phyloP scores from a whole-genome alignment of 345 rosid species.

The Combretum micranthum region DNA sequence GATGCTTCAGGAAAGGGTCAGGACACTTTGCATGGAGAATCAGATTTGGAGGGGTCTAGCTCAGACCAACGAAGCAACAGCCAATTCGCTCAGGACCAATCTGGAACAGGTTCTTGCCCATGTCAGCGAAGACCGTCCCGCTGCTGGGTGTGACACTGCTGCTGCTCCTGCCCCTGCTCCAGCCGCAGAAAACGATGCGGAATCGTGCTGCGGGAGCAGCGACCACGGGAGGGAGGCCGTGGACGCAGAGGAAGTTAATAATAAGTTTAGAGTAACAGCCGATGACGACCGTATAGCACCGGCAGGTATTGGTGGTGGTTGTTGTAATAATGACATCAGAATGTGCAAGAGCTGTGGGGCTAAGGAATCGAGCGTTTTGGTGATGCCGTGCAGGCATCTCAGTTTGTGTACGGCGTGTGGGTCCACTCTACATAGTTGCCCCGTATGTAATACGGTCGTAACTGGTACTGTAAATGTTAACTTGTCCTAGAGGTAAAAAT shows the following conservation, averaged over 20 bases:
- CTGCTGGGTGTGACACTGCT: background rate
- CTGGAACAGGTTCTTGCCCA: conserved; percentile 60
- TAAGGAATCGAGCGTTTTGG: conserved; percentile 60
- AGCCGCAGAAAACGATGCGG: conserved; percentile 34
- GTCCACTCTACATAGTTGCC: conserved; percentile 15
- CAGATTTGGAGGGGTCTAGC: conserved; percentile 66
- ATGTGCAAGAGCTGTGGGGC: conserved; percentile 57
- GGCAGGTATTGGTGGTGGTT: too few species aligned
- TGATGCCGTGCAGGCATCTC: conserved; percentile 82
- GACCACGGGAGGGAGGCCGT: conserved; percentile 2
- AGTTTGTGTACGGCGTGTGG: conserved; percentile 71
- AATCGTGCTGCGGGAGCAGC: conserved; percentile 68
- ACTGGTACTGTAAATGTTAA: too few species aligned
- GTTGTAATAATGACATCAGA: background rate
- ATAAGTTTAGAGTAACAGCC: conserved; percentile 3
- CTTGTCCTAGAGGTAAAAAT: too few species aligned
- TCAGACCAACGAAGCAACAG: conserved; percentile 59
- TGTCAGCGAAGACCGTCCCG: conserved; percentile 24
- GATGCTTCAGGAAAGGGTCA: conserved; percentile 57
- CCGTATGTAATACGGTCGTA: too few species aligned
- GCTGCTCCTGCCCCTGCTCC: conserved; percentile 11
- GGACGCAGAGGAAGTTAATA: background rate
- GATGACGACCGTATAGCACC: conserved; percentile 9
- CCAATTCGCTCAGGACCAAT: conserved; percentile 46
- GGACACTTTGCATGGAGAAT: conserved; percentile 43